Conservation (phyloP, 192 early-diverging fungal species). For the Phlyctochytrium bullatum region DNA sequence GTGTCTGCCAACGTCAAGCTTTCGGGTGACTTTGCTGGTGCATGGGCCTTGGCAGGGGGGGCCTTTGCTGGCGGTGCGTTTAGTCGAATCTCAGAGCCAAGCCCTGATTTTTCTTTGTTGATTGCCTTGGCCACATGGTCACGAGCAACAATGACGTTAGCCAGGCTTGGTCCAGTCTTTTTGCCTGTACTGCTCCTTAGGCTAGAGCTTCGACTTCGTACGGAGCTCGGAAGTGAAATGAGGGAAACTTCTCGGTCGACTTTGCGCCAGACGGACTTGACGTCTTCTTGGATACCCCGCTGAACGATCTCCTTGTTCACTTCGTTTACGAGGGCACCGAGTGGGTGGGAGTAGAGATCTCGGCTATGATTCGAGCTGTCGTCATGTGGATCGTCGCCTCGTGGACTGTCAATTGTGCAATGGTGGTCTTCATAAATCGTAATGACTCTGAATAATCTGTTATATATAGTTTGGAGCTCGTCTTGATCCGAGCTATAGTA, state of each 20-base stretch:
- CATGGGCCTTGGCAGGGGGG: neutral
- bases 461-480: conserved; percentile 35
- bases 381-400: neutral
- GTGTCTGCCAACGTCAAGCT: neutral
- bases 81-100: neutral
- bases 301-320: conserved; percentile 1
- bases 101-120: neutral
- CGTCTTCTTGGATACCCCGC: neutral
- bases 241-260: neutral
- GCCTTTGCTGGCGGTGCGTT: neutral
- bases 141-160: neutral
- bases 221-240: conserved; percentile 2
- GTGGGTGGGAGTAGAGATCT: neutral
- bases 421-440: conserved; percentile 51
- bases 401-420: conserved; percentile 13
- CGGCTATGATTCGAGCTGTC: neutral
- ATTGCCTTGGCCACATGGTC: neutral
- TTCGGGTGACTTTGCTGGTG: neutral
- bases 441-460: conserved; percentile 46
- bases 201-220: conserved; percentile 6
- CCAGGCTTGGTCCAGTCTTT: too few relatives aligned
- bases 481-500: conserved; percentile 38
- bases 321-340: neutral
- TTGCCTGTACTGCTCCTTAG: neutral
- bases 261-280: neutral